Percentiles rank a stretch among this genome's conserved stretches.
Evolutionary conservation across 352 stramenopile species (phyloP).

Genomic region (Aphanomyces stellatus): DNA sequence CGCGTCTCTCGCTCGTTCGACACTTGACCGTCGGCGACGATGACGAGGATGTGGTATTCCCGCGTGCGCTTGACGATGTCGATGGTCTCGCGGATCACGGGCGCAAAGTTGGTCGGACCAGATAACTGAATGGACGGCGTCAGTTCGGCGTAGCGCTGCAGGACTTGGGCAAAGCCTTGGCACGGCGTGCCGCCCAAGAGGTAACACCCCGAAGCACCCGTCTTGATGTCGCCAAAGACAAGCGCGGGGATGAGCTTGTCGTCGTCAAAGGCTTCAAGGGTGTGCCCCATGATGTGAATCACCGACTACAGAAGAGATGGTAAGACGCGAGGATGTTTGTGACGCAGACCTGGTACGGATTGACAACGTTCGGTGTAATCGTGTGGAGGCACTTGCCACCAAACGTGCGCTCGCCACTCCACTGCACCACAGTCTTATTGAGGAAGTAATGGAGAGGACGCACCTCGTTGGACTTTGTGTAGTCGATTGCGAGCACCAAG

Average conservation of each 20-base stretch:
- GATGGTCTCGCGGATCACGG: constrained; percentile 64
- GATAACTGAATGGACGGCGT: constrained; percentile 37
- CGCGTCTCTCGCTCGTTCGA: constrained; percentile 55
- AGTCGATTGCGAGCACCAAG: constrained; percentile 61
- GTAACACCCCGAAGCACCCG: constrained; percentile 43
- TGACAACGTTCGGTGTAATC: constrained; percentile 39
- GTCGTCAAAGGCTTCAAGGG: constrained; percentile 46
- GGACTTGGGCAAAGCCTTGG: constrained; percentile 44
- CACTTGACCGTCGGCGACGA: constrained; percentile 65
- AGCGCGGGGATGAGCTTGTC: constrained; percentile 65
- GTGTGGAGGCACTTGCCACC: constrained; percentile 46
- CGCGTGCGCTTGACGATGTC: constrained; percentile 34
- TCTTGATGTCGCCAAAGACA: constrained; percentile 58
- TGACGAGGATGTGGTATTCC: constrained; percentile 63
- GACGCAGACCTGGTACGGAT: constrained; percentile 52
- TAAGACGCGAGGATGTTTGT: background rate
- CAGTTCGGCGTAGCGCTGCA: constrained; percentile 42
- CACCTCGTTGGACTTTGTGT: constrained; percentile 57
- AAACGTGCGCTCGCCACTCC: constrained; percentile 57
- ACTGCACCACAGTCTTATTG: constrained; percentile 25
- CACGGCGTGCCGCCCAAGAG: constrained; percentile 38
- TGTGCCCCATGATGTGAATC: constrained; percentile 56
- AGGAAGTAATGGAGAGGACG: background rate
- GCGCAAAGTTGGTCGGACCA: constrained; percentile 69
- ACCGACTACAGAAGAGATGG: constrained; percentile 28